phyloP scores from a whole-genome alignment of 371 early-diverging fungal species.

The Mucor indicus region DNA sequence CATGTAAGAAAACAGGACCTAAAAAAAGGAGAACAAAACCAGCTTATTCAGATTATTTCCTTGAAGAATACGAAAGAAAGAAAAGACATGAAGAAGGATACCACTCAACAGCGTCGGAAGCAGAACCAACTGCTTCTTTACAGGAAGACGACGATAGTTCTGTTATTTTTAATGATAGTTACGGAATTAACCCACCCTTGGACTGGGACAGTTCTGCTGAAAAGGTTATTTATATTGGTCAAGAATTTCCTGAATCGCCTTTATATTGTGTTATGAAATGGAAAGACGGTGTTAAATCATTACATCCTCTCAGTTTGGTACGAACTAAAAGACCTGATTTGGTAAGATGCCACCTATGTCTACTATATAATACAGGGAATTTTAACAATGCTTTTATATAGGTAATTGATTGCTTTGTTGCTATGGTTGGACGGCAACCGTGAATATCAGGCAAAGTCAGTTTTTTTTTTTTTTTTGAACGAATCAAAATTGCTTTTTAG shows the following conservation, averaged over 20 bases:
- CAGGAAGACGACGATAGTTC: slow-evolving; percentile 1
- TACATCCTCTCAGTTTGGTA: slow-evolving; percentile 9
- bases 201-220: slow-evolving; percentile 11
- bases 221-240: slow-evolving; percentile 14
- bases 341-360: too few relatives aligned
- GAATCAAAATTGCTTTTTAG: too few relatives aligned
- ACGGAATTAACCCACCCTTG: neutral
- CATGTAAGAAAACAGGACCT: too few relatives aligned
- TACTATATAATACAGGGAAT: too few relatives aligned
- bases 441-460: too few relatives aligned
- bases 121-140: too few relatives aligned
- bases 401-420: too few relatives aligned
- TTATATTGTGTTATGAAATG: slow-evolving; percentile 14
- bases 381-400: too few relatives aligned
- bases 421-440: too few relatives aligned
- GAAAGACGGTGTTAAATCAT: slow-evolving; percentile 13
- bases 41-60: slow-evolving; percentile 6
- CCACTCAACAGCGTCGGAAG: too few relatives aligned
- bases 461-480: too few relatives aligned
- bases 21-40: neutral
- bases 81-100: slow-evolving; percentile 1
- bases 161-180: slow-evolving; percentile 8
- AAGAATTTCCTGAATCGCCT: slow-evolving; percentile 1
- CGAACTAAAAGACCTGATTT: slow-evolving; percentile 15
- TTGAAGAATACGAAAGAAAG: slow-evolving; percentile 8